These are phyloP conservation scores for Sesbania bispinosa DNA, from an alignment of 306 rosid genomes.

Conservation along the genomic window DNA sequence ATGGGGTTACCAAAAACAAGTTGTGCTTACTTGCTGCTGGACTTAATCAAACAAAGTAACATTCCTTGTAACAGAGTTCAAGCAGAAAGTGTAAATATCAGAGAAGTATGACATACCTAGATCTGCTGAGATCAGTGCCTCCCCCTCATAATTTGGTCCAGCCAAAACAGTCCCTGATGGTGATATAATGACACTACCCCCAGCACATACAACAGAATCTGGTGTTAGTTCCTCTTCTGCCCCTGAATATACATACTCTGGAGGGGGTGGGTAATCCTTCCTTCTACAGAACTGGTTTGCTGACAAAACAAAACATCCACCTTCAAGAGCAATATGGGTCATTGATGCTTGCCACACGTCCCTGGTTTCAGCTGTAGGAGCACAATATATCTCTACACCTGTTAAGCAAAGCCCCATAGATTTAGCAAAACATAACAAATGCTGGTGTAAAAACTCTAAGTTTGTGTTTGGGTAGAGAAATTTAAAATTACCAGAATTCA, in stretches of 20 bases:
- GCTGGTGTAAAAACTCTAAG: too few species aligned
- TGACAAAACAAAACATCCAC: conserved; percentile 91
- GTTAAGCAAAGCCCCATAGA: conserved; percentile 8
- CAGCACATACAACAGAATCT: conserved; percentile 87
- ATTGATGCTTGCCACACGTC: conserved; percentile 84
- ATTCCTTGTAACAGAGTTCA: neutral
- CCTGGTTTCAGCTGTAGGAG: conserved; percentile 91
- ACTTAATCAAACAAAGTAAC: neutral
- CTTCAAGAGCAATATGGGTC: conserved; percentile 92
- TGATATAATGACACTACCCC: conserved; percentile 92
- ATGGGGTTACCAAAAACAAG: neutral
- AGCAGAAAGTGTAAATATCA: conserved; percentile 7
- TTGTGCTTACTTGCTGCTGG: neutral
- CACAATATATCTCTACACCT: conserved; percentile 96
- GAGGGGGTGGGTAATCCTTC: conserved; percentile 86
- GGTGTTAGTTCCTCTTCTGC: conserved; percentile 65
- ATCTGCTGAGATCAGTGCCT: conserved; percentile 88
- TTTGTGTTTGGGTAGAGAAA: too few species aligned
- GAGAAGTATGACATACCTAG: conserved; percentile 51
- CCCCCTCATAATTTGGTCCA: conserved; percentile 91
- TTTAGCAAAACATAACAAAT: neutral
- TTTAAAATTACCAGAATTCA: too few species aligned
- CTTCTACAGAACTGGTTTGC: conserved; percentile 91
- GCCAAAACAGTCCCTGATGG: conserved; percentile 85
- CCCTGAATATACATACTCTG: conserved; percentile 72